Percentiles rank a stretch among this genome's conserved stretches.
phyloP scores from a whole-genome alignment of 148 eudicot species.

The Hydrangea macrophylla region DNA sequence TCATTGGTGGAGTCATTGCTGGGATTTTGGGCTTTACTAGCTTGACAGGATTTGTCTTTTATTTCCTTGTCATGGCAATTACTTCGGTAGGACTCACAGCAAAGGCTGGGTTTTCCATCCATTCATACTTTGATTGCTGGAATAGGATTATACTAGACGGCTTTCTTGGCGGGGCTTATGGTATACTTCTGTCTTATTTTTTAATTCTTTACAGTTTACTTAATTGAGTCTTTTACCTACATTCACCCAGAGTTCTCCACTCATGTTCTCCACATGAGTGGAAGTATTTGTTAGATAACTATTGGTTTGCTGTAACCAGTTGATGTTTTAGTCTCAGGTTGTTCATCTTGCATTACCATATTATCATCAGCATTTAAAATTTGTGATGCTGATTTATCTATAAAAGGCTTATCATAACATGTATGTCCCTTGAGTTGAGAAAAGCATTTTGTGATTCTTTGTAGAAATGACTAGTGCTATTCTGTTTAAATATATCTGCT shows the following conservation, averaged over 20 bases:
- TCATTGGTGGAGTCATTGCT: conserved; percentile 87
- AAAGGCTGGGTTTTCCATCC: conserved; percentile 81
- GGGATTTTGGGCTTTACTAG: conserved; percentile 78
- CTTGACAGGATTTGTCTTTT: conserved; percentile 76
- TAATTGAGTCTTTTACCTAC: not conserved
- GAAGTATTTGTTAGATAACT: too few species aligned
- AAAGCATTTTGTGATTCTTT: not conserved
- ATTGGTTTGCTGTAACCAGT: too few species aligned
- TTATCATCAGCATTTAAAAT: not conserved
- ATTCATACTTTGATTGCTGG: conserved; percentile 88
- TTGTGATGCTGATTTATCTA: not conserved
- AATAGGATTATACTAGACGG: conserved; percentile 79
- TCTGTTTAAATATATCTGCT: not conserved
- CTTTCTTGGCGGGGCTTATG: conserved; percentile 90
- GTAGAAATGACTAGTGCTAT: not conserved
- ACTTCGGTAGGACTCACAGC: conserved; percentile 82
- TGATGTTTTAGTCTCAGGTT: not conserved
- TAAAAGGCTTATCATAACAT: not conserved
- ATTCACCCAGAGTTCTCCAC: too few species aligned
- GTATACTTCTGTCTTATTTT: conserved; percentile 35
- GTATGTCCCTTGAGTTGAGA: not conserved
- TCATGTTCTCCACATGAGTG: not conserved
- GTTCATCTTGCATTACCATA: not conserved
- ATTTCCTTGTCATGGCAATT: conserved; percentile 80
- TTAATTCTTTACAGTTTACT: conserved; percentile 3